A percentile compares a stretch with the other conserved stretches of the same genome.
Evolutionary conservation across 1,284 basidiomycete genomes (phyloP).

Genomic region (Ganoderma leucocontextum): DNA sequence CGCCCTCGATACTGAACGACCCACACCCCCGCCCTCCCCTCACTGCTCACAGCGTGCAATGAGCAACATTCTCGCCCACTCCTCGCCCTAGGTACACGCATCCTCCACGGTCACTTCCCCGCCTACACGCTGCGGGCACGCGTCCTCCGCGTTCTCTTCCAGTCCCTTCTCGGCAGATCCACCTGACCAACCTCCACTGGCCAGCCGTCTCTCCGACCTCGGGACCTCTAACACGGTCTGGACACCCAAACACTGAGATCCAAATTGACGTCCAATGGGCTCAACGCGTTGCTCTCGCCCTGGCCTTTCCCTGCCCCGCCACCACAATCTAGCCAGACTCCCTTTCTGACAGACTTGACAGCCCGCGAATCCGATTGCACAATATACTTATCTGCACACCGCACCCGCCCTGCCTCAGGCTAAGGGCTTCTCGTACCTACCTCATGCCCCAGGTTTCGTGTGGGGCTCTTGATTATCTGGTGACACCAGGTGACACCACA

Average conservation of each 20-base stretch:
- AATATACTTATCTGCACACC: background rate
- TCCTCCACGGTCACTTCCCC: background rate
- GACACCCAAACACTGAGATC: background rate
- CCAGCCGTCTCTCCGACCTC: background rate
- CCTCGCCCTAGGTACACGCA: background rate
- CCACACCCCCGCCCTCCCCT: background rate
- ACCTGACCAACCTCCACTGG: background rate
- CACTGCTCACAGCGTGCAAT: background rate
- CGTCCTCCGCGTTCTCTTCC: background rate
- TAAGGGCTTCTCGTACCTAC: background rate
- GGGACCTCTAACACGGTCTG: background rate
- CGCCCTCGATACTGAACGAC: background rate
- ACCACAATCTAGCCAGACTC: background rate
- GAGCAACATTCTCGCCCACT: background rate
- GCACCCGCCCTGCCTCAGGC: background rate
- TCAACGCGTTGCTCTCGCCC: background rate
- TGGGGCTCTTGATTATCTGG: too few relatives aligned
- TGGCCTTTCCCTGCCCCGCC: background rate
- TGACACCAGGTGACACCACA: background rate
- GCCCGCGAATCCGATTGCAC: slow-evolving; percentile 8
- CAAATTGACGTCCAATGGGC: background rate
- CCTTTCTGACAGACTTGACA: background rate
- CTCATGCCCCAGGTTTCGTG: background rate
- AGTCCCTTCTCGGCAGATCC: slow-evolving; percentile 8
- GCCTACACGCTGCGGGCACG: slow-evolving; percentile 5